A percentile compares a stretch with the other conserved stretches of the same genome.
Evolutionary conservation across 2,329 filamentous ascomycete species (phyloP).

Genomic region (Didymella pomorum): DNA sequence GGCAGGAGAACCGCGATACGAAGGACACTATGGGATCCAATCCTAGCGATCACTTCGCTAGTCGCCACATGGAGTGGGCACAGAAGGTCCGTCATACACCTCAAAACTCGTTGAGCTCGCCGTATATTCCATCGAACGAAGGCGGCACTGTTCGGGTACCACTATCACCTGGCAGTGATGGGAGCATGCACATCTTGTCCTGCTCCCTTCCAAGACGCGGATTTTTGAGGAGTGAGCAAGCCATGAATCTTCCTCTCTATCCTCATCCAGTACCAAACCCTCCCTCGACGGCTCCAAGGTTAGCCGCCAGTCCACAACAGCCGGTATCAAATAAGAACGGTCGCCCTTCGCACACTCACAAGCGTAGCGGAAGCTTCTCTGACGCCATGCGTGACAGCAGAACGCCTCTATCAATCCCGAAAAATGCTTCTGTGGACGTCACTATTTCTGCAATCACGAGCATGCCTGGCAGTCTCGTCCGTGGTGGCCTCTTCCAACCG

Average conservation of each 20-base stretch:
- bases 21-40: constrained; percentile 49
- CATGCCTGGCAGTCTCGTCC: constrained; percentile 83
- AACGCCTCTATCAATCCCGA: constrained; percentile 59
- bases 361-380: constrained; percentile 85
- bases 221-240: constrained; percentile 44
- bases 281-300: constrained; percentile 35
- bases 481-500: constrained; percentile 84
- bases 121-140: constrained; percentile 45
- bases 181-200: constrained; percentile 65
- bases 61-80: constrained; percentile 51
- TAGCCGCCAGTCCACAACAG: constrained; percentile 43
- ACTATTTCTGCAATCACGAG: constrained; percentile 67
- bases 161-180: constrained; percentile 56
- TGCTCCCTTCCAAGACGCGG: constrained; percentile 65
- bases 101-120: constrained; percentile 48
- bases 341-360: constrained; percentile 64
- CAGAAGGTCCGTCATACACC: constrained; percentile 47
- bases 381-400: constrained; percentile 80
- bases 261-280: constrained; percentile 49
- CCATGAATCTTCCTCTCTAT: constrained; percentile 51
- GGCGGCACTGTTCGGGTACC: constrained; percentile 47
- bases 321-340: constrained; percentile 35
- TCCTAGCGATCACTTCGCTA: constrained; percentile 50
- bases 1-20: constrained; percentile 33
- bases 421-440: constrained; percentile 52